Base-by-base conservation (phyloP, 208 protist species). In the Angomonas deanei region DNA sequence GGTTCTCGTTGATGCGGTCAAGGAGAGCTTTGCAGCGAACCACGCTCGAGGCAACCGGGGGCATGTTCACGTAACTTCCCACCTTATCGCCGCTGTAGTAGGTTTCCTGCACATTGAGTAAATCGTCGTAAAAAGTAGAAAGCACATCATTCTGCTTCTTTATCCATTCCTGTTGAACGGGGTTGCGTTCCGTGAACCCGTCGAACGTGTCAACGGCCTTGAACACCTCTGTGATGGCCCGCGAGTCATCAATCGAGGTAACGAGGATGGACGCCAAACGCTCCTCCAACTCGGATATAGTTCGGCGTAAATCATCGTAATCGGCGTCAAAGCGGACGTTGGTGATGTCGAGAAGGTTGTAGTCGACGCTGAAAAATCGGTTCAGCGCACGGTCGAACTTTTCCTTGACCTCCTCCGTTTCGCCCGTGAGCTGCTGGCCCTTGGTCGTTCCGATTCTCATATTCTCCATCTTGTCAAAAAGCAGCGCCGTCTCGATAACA, bases 121-220 rank as follows among this genome's bases (percentile, higher is more conserved):
- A 74, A 70, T 98, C 96, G 31, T 87, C 69, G 47, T 93, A 74
- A 67, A 96, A 94, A 30, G 59, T 77, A 15, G 80, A 74, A 21
- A 96, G 77, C 47, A 96, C 92, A 34, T 73, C 80, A 47, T 73
- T 67, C 67, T 98, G 92, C 81, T 98, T 97, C 56, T 91, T 94
- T 19, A 93, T 68, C 80, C 97, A 96, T 75, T 98, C 96, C 65
- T 93, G 79, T 64, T 98, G 84, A 68, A 98, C 92, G 23, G 88
- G 86, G 24, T 88, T 84, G 50, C 96, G 89, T 32, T 98, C 91
- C 11, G 97, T 91, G 64, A 99, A 92, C 32, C 84, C 92, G 46
- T 98, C 96, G 72, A 98, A 99, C 10, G 91, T 94, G 68, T 98
- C 97, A 3, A 99, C 91, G 1, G 97, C 86, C 66, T 98, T 97